phyloP scores from a whole-genome alignment of 805 yeast species.

The Kluyveromyces aestuarii region DNA sequence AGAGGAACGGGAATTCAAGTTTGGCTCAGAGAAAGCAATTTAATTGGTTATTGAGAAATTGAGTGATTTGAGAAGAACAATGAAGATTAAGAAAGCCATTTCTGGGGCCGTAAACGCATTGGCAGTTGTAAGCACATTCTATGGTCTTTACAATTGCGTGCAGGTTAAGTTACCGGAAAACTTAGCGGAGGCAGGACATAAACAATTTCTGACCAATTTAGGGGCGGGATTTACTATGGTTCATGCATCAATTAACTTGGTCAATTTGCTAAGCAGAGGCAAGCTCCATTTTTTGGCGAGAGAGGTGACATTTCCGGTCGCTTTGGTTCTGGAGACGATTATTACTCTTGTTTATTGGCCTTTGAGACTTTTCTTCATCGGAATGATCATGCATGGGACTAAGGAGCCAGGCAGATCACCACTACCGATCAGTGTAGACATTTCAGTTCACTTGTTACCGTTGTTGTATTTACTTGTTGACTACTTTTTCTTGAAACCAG shows the following conservation, averaged over 20 bases:
- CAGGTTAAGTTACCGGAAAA: slow-evolving; percentile 37
- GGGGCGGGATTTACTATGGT: slow-evolving; percentile 41
- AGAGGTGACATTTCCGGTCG: slow-evolving; percentile 36
- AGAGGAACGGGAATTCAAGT: neutral
- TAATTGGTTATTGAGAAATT: neutral
- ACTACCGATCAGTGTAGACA: slow-evolving; percentile 44
- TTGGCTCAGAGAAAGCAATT: neutral
- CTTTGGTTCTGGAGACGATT: slow-evolving; percentile 48
- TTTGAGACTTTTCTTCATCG: slow-evolving; percentile 42
- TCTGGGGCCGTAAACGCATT: slow-evolving; percentile 15
- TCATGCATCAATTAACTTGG: slow-evolving; percentile 32
- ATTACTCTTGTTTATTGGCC: slow-evolving; percentile 67
- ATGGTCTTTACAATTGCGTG: slow-evolving; percentile 24
- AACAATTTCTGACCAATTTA: slow-evolving; percentile 66
- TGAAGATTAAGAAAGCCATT: neutral
- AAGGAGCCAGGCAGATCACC: slow-evolving; percentile 17
- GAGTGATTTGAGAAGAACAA: slow-evolving; percentile 3
- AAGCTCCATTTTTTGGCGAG: slow-evolving; percentile 9
- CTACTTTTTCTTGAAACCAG: slow-evolving; percentile 43
- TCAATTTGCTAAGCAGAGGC: slow-evolving; percentile 13
- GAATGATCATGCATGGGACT: slow-evolving; percentile 36
- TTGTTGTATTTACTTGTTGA: slow-evolving; percentile 42
- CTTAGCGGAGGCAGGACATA: slow-evolving; percentile 51
- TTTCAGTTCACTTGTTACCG: slow-evolving; percentile 55
- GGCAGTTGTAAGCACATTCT: slow-evolving; percentile 12